Percentiles rank a stretch among this genome's conserved stretches.
Evolutionary conservation across 352 stramenopile species (phyloP).

Genomic region (Phytophthora kernoviae): DNA sequence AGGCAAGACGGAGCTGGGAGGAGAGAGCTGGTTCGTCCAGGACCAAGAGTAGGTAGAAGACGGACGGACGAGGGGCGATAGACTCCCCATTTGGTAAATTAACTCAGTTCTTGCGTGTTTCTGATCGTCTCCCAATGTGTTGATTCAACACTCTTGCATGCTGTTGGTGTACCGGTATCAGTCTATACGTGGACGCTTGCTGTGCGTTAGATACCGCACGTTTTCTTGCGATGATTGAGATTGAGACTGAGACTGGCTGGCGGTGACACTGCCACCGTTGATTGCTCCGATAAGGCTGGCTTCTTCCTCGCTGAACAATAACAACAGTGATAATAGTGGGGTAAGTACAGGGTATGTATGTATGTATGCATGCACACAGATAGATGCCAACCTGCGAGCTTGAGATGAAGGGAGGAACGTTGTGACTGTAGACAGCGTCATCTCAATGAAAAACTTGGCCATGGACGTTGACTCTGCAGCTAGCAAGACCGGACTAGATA

Average conservation of each 20-base stretch:
- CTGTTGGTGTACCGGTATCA: too few relatives aligned
- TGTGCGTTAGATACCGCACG: conserved; percentile 65
- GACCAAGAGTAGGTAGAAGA: conserved; percentile 34
- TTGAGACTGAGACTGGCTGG: conserved; percentile 24
- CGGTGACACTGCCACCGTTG: conserved; percentile 8
- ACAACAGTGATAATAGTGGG: not conserved
- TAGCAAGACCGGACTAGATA: conserved; percentile 69
- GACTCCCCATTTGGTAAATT: conserved; percentile 25
- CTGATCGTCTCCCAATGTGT: conserved; percentile 2
- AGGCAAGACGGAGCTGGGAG: conserved; percentile 46
- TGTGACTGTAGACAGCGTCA: conserved; percentile 85
- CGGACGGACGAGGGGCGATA: conserved; percentile 1
- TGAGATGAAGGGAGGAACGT: conserved; percentile 76
- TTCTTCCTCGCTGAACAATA: conserved; percentile 42
- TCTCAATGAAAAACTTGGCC: conserved; percentile 74
- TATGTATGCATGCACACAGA: not conserved
- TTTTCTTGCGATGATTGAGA: conserved; percentile 56
- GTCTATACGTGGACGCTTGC: conserved; percentile 53
- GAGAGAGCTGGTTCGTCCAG: conserved; percentile 64
- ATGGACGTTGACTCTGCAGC: conserved; percentile 71
- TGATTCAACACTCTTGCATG: too few relatives aligned
- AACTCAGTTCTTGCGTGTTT: conserved; percentile 35
- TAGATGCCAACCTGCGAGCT: conserved; percentile 35
- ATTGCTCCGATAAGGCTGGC: conserved; percentile 19
- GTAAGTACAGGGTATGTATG: not conserved